Percentiles rank a stretch among this genome's conserved stretches.
These are phyloP conservation scores for Phragmites australis DNA, from an alignment of 176 grass and related monocot genomes.

Conservation along the genomic window DNA sequence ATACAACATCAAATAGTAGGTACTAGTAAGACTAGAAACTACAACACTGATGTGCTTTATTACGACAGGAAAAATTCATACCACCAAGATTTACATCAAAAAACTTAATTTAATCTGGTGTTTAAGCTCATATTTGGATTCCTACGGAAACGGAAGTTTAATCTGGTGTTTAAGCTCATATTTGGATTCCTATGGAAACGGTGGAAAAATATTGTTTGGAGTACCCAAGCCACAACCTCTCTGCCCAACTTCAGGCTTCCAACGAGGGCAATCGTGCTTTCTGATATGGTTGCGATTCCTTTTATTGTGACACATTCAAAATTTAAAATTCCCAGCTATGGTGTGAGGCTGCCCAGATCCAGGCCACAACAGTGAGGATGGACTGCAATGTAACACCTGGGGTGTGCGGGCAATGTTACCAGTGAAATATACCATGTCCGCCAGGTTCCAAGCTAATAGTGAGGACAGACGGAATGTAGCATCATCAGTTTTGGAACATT, in stretches of 20 bases:
- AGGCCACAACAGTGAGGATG: neutral
- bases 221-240: neutral
- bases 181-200: neutral
- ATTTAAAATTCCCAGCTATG: neutral
- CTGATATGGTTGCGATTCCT: neutral
- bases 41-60: conserved; percentile 4
- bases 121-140: neutral
- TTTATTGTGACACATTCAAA: neutral
- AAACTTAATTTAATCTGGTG: neutral
- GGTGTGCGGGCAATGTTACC: neutral
- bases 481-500: neutral
- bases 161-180: neutral
- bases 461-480: neutral
- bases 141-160: no score
- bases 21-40: conserved; percentile 8
- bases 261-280: neutral
- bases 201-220: neutral
- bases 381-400: neutral
- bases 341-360: neutral
- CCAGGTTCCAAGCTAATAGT: neutral
- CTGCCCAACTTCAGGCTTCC: neutral
- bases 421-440: neutral
- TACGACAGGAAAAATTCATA: neutral
- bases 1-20: conserved; percentile 20
- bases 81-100: neutral